Base-by-base conservation (phyloP, 768 basidiomycete genomes). In the Rhizopogon roseolus region DNA sequence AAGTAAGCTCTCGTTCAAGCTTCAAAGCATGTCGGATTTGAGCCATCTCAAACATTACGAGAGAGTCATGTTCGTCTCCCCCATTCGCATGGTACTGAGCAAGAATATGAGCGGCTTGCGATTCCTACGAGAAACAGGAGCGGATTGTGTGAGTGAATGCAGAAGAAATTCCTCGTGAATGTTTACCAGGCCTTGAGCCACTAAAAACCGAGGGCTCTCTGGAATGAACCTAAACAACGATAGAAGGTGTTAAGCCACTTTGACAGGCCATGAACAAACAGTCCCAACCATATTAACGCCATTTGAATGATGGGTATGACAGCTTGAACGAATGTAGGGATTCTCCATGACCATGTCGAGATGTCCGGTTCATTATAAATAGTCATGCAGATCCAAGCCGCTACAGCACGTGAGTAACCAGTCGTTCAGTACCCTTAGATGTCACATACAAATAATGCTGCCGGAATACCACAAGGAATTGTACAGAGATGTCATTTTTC, bases 391-490 rank as follows among this genome's bases (percentile, higher is more conserved):
- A 70, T 63, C 81, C 79, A 81, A 22, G 75, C 72, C 40, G 76
- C 74, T 73, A 58, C 39, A 38, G 50, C 16, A 29, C 19, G 45
- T 53, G 16, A 54, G 48, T 38, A 36, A 22, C 19, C 4, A 16
- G 48, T 11, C 22, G 2, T 19, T 38, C 22, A 22, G 22, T 36
- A 16, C 9, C 14, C 13, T 1, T 5, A 19, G 32, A 22, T 3
- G 25, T 38, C 22, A 60, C 64, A 43, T 61, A 71, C 71, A 81
- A 38, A 83, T 66, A 54, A 88, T 83, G 55, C 84, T 84, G 9
- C 89, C 88, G 36, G 85, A 61, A 65, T 90, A 90, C 88, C 88
- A 90, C 46, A 76, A 78, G 0, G 84, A 76, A 68, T 90, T 90
- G 67, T 84, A 89, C 53, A 84, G 64, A 9, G 84, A 79, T 14